These are phyloP conservation scores for Pleoardoris graminearum DNA, from an alignment of 2,329 filamentous ascomycete species.

Conservation along the genomic window DNA sequence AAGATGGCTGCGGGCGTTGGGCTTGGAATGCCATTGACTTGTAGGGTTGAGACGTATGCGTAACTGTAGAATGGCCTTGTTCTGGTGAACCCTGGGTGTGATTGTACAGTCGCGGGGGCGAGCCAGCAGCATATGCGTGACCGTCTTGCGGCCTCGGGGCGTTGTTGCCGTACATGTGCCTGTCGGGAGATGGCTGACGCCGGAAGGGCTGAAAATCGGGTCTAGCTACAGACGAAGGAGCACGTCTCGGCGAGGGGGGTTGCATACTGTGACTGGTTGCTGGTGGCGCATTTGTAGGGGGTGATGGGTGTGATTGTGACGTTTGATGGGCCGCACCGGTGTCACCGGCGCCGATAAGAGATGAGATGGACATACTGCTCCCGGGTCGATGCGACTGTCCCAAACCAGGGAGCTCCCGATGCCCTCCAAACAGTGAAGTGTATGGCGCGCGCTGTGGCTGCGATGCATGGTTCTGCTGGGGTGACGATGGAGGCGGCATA, in stretches of 20 bases:
- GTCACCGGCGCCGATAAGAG: constrained; percentile 65
- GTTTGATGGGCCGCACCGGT: constrained; percentile 43
- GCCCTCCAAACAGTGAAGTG: constrained; percentile 48
- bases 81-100: constrained; percentile 41
- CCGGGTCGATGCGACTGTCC: constrained; percentile 59
- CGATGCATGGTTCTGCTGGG: constrained; percentile 41
- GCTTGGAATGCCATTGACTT: constrained; percentile 36
- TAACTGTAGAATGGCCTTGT: constrained; percentile 36
- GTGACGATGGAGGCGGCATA: constrained; percentile 56
- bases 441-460: constrained; percentile 51
- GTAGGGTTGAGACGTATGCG: constrained; percentile 38
- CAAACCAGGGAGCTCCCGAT: constrained; percentile 60
- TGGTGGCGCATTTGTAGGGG: constrained; percentile 45
- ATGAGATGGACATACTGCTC: constrained; percentile 75
- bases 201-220: constrained; percentile 43
- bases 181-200: constrained; percentile 45
- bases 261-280: constrained; percentile 49
- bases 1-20: constrained; percentile 37
- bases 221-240: constrained; percentile 32
- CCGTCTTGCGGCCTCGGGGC: constrained; percentile 33
- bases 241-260: constrained; percentile 51
- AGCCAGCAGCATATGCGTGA: constrained; percentile 32
- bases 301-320: constrained; percentile 55
- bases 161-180: constrained; percentile 31
- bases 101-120: constrained; percentile 40